Base-by-base conservation (phyloP, 257 asterid genomes). In the Primulina eburnea region DNA sequence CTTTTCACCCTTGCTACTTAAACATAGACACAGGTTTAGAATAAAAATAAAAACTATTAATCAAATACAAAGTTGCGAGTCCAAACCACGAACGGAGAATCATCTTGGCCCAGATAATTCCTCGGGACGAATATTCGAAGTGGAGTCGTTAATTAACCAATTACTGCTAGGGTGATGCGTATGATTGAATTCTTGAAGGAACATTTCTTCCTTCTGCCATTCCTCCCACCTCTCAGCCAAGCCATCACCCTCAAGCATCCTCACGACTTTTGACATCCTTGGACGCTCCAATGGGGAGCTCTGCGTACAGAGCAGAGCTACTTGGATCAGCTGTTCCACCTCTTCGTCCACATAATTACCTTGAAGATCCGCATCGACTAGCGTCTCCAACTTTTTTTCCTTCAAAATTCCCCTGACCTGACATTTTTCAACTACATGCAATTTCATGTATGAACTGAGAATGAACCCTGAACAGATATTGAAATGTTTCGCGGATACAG, bases 221-320 rank as follows among this genome's bases (percentile, higher is more conserved):
- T 91, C 97, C 62, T 91, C 97, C 97, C 97, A 91, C 77, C 92
- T 84, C 92, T 91, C 96, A 0, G 95, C 95, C 76, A 91, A 79
- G n/a, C 97, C 96, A 59, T 91, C 97, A 5, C 97, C 97, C 81
- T 91, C 93, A 6, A 88, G 91, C 96, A 92, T 92, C 71, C 96
- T 80, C 35, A 92, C 96, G 0, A 92, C 96, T 29, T 88, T 95
- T 0, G 97, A 90, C 98, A 92, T 92, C 73, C 88, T 92, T 50
- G 97, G 98, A 30, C 98, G 96, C 73, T 90, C 93, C 68, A 63
- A 62, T 2, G 96, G 90, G 7, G 94, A 78, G 52, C 87, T 75
- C 75, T 81, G 89, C 1, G 98, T 82, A 85, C 98, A 93, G 50
- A 93, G 90, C n/a, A 93, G 82, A 33, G 97, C 96, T 7, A 93